A percentile compares a stretch with the other conserved stretches of the same genome.
phyloP scores from a whole-genome alignment of 2,329 filamentous ascomycete species.

The Nemania diffusa region DNA sequence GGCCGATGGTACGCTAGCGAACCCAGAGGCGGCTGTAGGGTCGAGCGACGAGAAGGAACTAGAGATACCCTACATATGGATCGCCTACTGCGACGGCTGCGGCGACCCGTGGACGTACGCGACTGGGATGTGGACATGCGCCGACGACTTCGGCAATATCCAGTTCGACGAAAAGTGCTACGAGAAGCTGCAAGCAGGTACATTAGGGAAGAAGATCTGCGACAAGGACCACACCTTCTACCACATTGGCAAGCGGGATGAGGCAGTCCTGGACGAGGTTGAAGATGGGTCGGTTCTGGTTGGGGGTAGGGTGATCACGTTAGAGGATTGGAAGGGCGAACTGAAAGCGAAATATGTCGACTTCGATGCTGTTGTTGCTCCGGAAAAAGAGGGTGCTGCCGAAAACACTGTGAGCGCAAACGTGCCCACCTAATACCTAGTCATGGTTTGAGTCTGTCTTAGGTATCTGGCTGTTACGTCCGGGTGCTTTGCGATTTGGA shows the following conservation, averaged over 20 bases:
- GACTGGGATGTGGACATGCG: background rate
- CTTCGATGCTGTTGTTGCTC: background rate
- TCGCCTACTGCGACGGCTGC: background rate
- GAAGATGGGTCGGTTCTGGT: background rate
- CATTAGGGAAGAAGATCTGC: background rate
- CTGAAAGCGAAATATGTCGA: slow-evolving; percentile 8
- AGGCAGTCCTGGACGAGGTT: background rate
- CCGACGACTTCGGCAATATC: background rate
- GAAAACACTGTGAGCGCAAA: too few relatives aligned
- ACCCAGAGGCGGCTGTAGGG: too few relatives aligned
- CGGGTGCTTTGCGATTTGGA: too few relatives aligned
- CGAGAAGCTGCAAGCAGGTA: background rate
- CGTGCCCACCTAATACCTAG: too few relatives aligned
- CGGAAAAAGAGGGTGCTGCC: too few relatives aligned
- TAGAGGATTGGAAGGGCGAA: slow-evolving; percentile 2
- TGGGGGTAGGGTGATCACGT: background rate
- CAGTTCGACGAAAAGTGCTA: slow-evolving; percentile 4
- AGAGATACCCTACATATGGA: background rate
- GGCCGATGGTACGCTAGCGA: too few relatives aligned
- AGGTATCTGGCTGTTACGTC: too few relatives aligned
- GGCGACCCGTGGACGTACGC: slow-evolving; percentile 4
- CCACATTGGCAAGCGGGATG: background rate
- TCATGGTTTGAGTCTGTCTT: too few relatives aligned
- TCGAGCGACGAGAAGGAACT: background rate
- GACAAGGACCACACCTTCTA: background rate